Evolutionary conservation across 345 rosid genomes (phyloP), one percentile per base, ranked within the genome.

Genomic region (Cardamine resedifolia): DNA sequence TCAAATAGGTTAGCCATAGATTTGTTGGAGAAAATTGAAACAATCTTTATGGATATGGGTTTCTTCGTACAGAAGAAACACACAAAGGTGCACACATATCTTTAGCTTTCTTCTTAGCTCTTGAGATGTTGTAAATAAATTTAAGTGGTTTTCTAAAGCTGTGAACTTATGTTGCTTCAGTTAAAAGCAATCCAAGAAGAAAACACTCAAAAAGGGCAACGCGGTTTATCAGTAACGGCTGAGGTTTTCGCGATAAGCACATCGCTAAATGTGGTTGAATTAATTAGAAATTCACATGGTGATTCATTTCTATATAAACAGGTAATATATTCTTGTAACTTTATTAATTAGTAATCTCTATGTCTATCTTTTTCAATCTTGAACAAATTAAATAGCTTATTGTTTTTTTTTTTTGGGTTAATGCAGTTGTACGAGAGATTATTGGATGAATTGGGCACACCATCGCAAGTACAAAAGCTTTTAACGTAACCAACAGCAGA

Each of bases 201-300:
- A 49, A 59, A 3, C 56, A 86, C 50, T 75, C 71, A 60, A 61
- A 27, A 73, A 47, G 67, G 67, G 16, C 26, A 34, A 43, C 21
- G 26, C 2, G 81, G 83, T 48, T 86, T 91, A 63, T 86, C 89
- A 2, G 76, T 89, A 72, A 85, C 87, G 0, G 91, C 89, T 44
- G 93, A 94, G 95, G 95, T 94, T 78, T 80, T 30, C n/a, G 90
- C 83, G 85, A 88, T 91, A 74, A 85, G 86, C 47, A 77, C 88
- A n/a, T 83, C 87, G 16, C 66, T 94, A 11, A 78, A 77, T 55
- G 91, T 94, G 49, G 90, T 94, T 44, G 96, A 89, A 73, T 58
- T 91, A 44, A 16, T 44, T 16, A 81, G 85, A 70, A 91, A 91
- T 85, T 78, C 87, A 21, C 72, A 64, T 30, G 98, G 97, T 36